Evolutionary conservation across 192 early-diverging fungal species (phyloP).

Genomic region (Pilaira anomala): DNA sequence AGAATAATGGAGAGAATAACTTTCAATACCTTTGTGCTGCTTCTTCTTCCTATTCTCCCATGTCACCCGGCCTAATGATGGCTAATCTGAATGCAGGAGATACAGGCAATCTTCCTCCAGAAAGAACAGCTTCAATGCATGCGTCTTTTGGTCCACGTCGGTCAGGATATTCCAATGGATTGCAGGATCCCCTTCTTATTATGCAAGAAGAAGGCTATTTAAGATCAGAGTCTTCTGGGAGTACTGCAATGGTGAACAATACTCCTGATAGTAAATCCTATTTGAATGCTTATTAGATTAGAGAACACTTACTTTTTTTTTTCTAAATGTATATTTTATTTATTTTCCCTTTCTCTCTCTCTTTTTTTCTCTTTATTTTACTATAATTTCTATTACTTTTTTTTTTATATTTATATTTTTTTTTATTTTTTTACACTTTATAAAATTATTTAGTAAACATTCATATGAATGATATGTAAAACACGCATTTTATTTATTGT

Average conservation of each 20-base stretch:
- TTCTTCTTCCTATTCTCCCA: not conserved
- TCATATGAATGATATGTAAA: no score
- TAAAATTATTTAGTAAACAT: no score
- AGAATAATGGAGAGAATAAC: not conserved
- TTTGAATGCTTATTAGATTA: constrained; percentile 13
- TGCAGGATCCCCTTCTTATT: not conserved
- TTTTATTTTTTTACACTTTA: no score
- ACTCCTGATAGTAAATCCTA: constrained; percentile 8
- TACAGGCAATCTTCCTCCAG: not conserved
- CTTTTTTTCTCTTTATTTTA: no score
- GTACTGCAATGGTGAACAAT: not conserved
- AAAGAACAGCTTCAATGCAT: constrained; percentile 18
- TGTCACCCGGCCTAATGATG: not conserved
- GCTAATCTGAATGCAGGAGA: not conserved
- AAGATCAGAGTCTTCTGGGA: not conserved
- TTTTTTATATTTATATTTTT: no score
- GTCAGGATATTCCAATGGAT: not conserved
- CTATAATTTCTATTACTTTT: no score
- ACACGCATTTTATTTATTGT: no score
- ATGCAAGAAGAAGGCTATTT: constrained; percentile 8
- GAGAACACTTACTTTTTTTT: not conserved
- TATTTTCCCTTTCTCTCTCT: not conserved
- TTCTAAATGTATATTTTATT: constrained; percentile 4
- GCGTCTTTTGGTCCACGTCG: not conserved
- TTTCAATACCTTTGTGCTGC: constrained; percentile 1